Conservation (phyloP, 164 flowering plant species). For the Cinnamomum chago region DNA sequence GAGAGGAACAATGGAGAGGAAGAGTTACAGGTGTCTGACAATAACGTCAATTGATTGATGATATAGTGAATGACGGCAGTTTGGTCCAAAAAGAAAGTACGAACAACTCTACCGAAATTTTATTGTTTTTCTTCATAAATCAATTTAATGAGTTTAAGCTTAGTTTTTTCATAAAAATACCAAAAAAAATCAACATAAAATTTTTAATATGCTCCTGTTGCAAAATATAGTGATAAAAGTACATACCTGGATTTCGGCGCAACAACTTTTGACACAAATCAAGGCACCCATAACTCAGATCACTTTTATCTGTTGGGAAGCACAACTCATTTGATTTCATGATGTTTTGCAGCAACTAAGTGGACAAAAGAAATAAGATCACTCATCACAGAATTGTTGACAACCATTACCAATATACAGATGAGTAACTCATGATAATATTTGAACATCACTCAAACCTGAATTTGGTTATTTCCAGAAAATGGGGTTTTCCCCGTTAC, state of each 20-base stretch:
- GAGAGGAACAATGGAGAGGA: too few relatives aligned
- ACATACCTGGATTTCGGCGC: constrained; percentile 86
- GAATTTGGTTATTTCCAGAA: constrained; percentile 84
- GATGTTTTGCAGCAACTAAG: constrained; percentile 92
- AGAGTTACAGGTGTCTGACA: too few relatives aligned
- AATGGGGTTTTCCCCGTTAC: constrained; percentile 91
- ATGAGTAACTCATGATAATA: not conserved
- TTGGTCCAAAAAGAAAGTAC: too few relatives aligned
- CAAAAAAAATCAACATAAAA: too few relatives aligned
- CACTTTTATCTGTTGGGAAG: constrained; percentile 60
- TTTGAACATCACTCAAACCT: constrained; percentile 41
- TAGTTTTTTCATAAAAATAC: too few relatives aligned
- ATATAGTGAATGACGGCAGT: too few relatives aligned
- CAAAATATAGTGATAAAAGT: not conserved
- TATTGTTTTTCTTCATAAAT: too few relatives aligned
- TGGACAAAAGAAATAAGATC: constrained; percentile 12
- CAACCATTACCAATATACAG: not conserved
- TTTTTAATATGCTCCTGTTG: too few relatives aligned
- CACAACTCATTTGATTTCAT: constrained; percentile 69
- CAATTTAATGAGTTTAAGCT: too few relatives aligned
- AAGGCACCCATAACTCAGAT: constrained; percentile 69
- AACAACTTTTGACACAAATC: constrained; percentile 89
- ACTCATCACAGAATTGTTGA: not conserved
- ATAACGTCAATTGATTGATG: too few relatives aligned
- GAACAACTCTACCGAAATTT: too few relatives aligned